Conservation (phyloP, 495 filamentous ascomycete genomes). For the Aspergillus sclerotioniger region DNA sequence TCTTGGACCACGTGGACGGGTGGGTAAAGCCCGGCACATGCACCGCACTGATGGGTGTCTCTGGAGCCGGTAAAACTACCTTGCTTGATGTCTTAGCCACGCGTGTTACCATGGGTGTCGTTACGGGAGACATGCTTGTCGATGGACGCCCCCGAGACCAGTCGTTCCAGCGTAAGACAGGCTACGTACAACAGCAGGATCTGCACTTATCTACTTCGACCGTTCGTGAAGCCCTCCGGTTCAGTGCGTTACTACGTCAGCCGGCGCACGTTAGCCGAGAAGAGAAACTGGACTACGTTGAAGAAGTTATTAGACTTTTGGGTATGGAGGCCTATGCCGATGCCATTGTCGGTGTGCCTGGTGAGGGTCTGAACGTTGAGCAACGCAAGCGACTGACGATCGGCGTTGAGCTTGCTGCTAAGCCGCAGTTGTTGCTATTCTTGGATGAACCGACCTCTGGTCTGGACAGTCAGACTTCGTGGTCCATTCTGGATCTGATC, state of each 20-base stretch:
- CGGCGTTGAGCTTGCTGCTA: constrained; percentile 79
- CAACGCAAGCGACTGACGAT: constrained; percentile 82
- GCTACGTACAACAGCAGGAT: constrained; percentile 96
- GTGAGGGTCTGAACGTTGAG: constrained; percentile 72
- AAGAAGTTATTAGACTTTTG: constrained; percentile 88
- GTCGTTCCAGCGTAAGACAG: constrained; percentile 86
- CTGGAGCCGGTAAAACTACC: constrained; percentile 61
- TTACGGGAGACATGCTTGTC: constrained; percentile 52
- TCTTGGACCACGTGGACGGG: constrained; percentile 59
- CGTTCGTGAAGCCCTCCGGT: constrained; percentile 77
- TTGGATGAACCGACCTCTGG: constrained; percentile 86
- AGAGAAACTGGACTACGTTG: constrained; percentile 87
- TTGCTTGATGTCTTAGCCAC: constrained; percentile 56
- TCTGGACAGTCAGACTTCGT: constrained; percentile 78
- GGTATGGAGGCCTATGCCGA: constrained; percentile 61
- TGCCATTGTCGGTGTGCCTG: constrained; percentile 30
- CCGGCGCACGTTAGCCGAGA: constrained; percentile 62
- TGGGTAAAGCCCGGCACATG: constrained; percentile 66
- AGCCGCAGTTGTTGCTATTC: constrained; percentile 78
- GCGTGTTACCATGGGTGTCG: constrained; percentile 47
- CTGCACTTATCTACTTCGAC: constrained; percentile 79
- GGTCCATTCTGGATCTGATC: constrained; percentile 72
- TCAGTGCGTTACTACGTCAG: constrained; percentile 81
- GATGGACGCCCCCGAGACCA: constrained; percentile 56
- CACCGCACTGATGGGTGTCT: constrained; percentile 60